Percentiles rank a stretch among this genome's conserved stretches.
Evolutionary conservation across 148 eudicot species (phyloP).

Genomic region (Nepenthes mirabilis): DNA sequence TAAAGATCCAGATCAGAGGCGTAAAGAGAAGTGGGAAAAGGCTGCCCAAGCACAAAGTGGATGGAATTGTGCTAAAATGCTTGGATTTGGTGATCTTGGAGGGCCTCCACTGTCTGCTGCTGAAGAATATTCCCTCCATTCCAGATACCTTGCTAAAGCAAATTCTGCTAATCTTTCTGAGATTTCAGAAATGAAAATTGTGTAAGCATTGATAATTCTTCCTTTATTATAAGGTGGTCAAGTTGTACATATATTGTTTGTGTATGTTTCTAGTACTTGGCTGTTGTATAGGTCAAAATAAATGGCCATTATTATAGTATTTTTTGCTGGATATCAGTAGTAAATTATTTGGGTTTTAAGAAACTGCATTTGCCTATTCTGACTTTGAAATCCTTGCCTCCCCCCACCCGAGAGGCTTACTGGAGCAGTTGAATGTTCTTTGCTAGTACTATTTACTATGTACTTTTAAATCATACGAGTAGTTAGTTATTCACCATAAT

Average conservation of each 20-base stretch:
- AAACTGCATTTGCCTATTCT: no score
- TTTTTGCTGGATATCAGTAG: no score
- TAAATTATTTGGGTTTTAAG: no score
- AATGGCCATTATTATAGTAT: no score
- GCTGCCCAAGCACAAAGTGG: constrained; percentile 79
- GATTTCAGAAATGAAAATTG: constrained; percentile 95
- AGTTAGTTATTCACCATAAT: no score
- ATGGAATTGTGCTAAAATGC: constrained; percentile 60
- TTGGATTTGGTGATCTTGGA: constrained; percentile 85
- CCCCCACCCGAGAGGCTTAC: no score
- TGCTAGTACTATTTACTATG: no score
- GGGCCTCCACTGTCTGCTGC: constrained; percentile 87
- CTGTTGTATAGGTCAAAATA: no score
- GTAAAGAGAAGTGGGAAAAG: constrained; percentile 90
- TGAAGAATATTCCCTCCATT: constrained; percentile 94
- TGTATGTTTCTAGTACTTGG: not conserved
- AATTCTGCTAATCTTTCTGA: constrained; percentile 85
- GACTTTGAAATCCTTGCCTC: no score
- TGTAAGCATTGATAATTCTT: constrained; percentile 41
- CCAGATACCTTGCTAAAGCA: constrained; percentile 93
- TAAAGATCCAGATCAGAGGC: constrained; percentile 93
- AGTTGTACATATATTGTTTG: not conserved
- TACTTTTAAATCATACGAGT: no score
- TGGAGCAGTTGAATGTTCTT: no score
- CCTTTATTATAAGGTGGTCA: not conserved